Evolutionary conservation across 176 grass and related monocot species (phyloP), one percentile per base, ranked within the genome.

Genomic region (Musa beccarii): DNA sequence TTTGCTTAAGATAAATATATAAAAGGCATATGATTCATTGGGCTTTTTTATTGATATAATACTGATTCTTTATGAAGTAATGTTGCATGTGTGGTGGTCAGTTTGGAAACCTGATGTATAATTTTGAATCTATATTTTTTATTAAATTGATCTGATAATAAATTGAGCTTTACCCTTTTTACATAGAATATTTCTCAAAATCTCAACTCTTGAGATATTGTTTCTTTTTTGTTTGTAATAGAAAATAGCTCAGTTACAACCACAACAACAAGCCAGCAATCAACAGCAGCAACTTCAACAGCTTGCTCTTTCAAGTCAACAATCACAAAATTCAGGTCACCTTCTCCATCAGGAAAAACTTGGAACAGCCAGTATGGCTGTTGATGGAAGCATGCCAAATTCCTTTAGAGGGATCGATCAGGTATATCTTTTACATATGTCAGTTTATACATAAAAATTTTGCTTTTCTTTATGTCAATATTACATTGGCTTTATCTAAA

Each of bases 201-300:
- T 19, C 1, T 15, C 34, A 52, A 19, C 17, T 20, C 14, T 25
- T 12, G 11, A 66, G 11, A 3, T 20, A 10, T 49, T 12, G 54
- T 77, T 78, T 65, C 81, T 82, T 71, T 89, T 93, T 82, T 89
- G 80, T 87, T 80, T 87, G 66, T 87, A 87, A 87, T 89, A 93
- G 90, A 93, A 87, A 88, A 93, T 93, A 89, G 87, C 90, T 83
- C 87, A 80, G 54, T 78, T 52, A 73, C 88, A 90, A 9, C 84
- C 79, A 11, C 88, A 86, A 17, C 86, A 88, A 23, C 86, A 89
- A 84, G 86, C 49, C 83, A 90, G 43, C 63, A 87, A 55, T 59
- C 81, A 76, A 26, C 59, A 79, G 49, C 88, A 84, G 71, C 89
- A 85, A 59, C 85, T 88, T 83, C 89, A 88, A 65, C 87, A 85